Base-by-base conservation (phyloP, 2,329 filamentous ascomycete genomes). In the Stachybotrys chartarum region DNA sequence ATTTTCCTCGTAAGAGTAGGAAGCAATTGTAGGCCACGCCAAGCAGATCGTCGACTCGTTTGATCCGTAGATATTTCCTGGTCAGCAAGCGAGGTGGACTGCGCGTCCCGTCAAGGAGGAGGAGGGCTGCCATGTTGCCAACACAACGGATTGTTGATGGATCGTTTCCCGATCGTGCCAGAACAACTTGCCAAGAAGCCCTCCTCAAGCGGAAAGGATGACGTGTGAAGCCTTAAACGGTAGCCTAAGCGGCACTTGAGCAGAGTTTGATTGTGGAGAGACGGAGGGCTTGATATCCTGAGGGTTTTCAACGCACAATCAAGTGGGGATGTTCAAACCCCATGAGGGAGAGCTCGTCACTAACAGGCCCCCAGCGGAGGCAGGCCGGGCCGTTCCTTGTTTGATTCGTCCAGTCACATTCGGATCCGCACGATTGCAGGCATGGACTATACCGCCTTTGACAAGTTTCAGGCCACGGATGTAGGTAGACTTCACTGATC, bases 171-270 rank as follows among this genome's bases (percentile, higher is more conserved):
- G 35, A 42, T 42, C 35, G 35, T 42, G 35, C 35, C 14, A 10
- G 3, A 58, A 53, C 44, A 54, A 48, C 55, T 57, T 60, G 35
- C 35, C 35, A 42, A 42, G 35, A 42, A 42, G 14, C 35, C 8
- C 10, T 42, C 8, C 35, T 14, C 35, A 42, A 42, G 35, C 10
- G 35, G 14, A 10, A 42, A 14, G 35, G 35, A 42, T 42, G 35
- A 42, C 35, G 35, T 42, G 35, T 10, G 35, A 10, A 42, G 35
- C 35, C 35, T 14, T 10, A 10, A 42, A 42, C 35, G 35, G 10
- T 14, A 42, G 10, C 35, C 35, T 10, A 42, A 42, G 35, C 35
- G 35, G 35, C 35, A 42, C 14, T 42, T 42, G 35, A 42, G 35
- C 14, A 42, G 14, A 42, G 10, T 42, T 14, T 42, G 35, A 42